phyloP scores from a whole-genome alignment of 1,139 yeast genomes.

The Kodamaea sp. region DNA sequence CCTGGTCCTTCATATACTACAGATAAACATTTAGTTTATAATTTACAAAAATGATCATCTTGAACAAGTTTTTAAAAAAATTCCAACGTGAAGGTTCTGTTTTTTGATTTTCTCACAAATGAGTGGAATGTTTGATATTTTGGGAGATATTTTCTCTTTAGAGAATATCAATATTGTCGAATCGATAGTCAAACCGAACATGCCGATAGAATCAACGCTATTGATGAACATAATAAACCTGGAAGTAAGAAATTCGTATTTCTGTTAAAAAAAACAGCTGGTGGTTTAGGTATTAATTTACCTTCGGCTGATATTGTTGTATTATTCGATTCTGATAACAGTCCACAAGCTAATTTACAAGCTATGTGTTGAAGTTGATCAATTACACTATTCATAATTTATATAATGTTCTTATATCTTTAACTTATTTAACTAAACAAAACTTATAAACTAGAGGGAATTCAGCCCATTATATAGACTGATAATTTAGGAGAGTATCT shows the following conservation, averaged over 20 bases:
- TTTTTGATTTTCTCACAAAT: conserved; percentile 77
- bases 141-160: conserved; percentile 71
- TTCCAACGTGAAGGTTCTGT: conserved; percentile 66
- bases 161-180: conserved; percentile 67
- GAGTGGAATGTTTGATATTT: conserved; percentile 75
- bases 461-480: too few species aligned
- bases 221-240: conserved; percentile 73
- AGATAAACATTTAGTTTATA: conserved; percentile 73
- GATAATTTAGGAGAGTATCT: too few species aligned
- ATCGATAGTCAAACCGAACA: conserved; percentile 83
- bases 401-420: too few species aligned
- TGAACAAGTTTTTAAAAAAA: conserved; percentile 63
- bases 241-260: conserved; percentile 67
- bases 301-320: conserved; percentile 75
- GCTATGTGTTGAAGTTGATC: too few species aligned
- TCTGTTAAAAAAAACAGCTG: conserved; percentile 75
- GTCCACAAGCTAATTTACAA: conserved; percentile 83
- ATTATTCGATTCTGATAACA: conserved; percentile 79
- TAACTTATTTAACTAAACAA: too few species aligned
- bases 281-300: conserved; percentile 81
- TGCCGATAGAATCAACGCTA: conserved; percentile 68
- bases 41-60: conserved; percentile 67
- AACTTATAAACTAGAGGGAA: too few species aligned
- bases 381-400: too few species aligned
- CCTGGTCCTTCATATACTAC: conserved; percentile 87